phyloP scores from a whole-genome alignment of 2,329 filamentous ascomycete species.

The Xylaria digitata region DNA sequence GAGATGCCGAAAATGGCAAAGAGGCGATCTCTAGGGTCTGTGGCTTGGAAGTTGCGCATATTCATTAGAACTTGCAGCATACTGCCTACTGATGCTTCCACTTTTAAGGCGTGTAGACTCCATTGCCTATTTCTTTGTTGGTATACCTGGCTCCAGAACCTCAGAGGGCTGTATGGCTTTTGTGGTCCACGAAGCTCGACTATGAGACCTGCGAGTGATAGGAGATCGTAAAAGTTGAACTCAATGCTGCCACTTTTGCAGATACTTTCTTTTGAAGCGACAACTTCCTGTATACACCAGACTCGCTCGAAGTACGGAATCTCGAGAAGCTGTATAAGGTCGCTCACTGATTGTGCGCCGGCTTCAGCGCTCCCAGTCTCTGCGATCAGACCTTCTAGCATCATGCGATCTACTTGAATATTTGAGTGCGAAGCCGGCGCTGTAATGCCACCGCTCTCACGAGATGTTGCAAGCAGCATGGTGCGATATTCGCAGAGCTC shows the following conservation, averaged over 20 bases:
- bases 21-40: slow-evolving; percentile 17
- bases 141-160: slow-evolving; percentile 19
- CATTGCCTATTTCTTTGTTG: slow-evolving; percentile 15
- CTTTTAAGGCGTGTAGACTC: slow-evolving; percentile 9
- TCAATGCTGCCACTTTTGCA: slow-evolving; percentile 9
- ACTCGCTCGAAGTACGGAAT: slow-evolving; percentile 19
- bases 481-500: slow-evolving; percentile 22
- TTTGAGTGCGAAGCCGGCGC: not conserved
- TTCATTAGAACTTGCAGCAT: slow-evolving; percentile 22
- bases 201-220: slow-evolving; percentile 15
- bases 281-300: slow-evolving; percentile 25
- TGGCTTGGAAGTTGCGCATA: slow-evolving; percentile 22
- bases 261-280: slow-evolving; percentile 14
- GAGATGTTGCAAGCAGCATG: not conserved
- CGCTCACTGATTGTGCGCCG: slow-evolving; percentile 2
- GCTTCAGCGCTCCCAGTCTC: slow-evolving; percentile 8
- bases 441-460: not conserved
- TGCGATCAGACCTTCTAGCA: slow-evolving; percentile 15
- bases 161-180: slow-evolving; percentile 17
- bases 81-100: slow-evolving; percentile 12
- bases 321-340: slow-evolving; percentile 15
- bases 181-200: slow-evolving; percentile 9
- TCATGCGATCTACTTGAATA: slow-evolving; percentile 13
- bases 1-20: slow-evolving; percentile 21
- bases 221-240: slow-evolving; percentile 14